A percentile compares a stretch with the other conserved stretches of the same genome.
These are phyloP conservation scores for Citrus glauca DNA, from an alignment of 345 rosid species.

Conservation along the genomic window DNA sequence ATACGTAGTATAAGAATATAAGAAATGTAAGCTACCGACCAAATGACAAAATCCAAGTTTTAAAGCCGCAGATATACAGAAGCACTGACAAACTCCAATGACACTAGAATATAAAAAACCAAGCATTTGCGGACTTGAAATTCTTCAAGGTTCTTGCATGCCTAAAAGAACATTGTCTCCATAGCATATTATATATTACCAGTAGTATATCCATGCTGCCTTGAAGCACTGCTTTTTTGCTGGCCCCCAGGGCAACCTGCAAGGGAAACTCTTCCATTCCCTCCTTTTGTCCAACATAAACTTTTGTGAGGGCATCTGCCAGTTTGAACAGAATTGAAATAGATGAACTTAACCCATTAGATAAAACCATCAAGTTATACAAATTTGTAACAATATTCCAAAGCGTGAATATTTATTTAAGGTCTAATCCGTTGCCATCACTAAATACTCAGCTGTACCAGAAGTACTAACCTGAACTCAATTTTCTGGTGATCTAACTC, in stretches of 20 bases:
- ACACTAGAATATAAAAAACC: background rate
- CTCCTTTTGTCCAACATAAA: conserved; percentile 52
- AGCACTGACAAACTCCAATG: background rate
- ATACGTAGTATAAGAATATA: too few relatives aligned
- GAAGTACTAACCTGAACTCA: background rate
- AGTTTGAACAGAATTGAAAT: conserved; percentile 15
- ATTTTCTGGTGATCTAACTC: conserved; percentile 2
- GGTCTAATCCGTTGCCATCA: background rate
- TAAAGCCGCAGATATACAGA: too few relatives aligned
- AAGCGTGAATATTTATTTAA: background rate
- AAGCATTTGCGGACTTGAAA: background rate
- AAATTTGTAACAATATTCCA: background rate
- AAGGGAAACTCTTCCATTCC: conserved; percentile 49
- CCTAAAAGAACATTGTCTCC: background rate
- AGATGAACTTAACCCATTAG: background rate
- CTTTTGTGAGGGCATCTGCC: conserved; percentile 62
- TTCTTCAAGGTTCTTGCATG: background rate
- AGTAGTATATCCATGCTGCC: conserved; percentile 78
- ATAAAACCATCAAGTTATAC: background rate
- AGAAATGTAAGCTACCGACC: background rate
- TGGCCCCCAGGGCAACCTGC: conserved; percentile 63
- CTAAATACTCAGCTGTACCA: background rate
- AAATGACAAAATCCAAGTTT: background rate
- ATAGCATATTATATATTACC: conserved; percentile 38
- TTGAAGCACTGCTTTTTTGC: conserved; percentile 74